Conservation (phyloP, 352 stramenopile genomes). For the Vaucheria bursata region DNA sequence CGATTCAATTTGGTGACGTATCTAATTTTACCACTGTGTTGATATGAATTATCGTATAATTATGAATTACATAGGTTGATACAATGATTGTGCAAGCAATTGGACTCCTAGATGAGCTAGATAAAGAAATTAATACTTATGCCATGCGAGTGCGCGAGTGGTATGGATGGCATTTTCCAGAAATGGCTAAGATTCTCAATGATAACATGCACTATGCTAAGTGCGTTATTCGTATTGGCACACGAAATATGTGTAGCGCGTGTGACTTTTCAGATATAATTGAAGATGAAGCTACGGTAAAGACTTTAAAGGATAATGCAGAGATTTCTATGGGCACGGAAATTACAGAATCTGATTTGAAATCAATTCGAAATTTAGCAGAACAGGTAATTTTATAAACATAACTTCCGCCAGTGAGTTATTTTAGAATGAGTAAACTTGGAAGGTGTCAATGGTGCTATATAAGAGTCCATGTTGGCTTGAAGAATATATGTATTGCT, state of each 20-base stretch:
- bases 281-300: conserved; percentile 62
- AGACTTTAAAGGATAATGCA: conserved; percentile 90
- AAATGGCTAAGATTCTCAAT: conserved; percentile 56
- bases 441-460: neutral
- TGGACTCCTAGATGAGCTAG: conserved; percentile 96
- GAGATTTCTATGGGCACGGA: conserved; percentile 99
- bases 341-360: conserved; percentile 95
- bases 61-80: conserved; percentile 64
- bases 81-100: conserved; percentile 99
- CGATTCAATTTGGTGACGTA: no score
- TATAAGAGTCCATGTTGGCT: neutral
- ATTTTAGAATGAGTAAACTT: neutral
- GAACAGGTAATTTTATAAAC: conserved; percentile 60
- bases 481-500: neutral
- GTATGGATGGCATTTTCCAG: conserved; percentile 83
- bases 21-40: no score
- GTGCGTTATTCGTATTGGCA: conserved; percentile 86
- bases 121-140: conserved; percentile 99
- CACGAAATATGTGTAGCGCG: conserved; percentile 79
- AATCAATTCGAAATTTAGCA: conserved; percentile 85
- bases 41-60: neutral
- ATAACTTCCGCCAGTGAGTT: neutral
- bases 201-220: conserved; percentile 96
- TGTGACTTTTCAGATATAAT: conserved; percentile 68
- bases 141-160: conserved; percentile 99